A percentile compares a stretch with the other conserved stretches of the same genome.
phyloP scores from a whole-genome alignment of 1,284 basidiomycete species.

The Porodaedalea pini region DNA sequence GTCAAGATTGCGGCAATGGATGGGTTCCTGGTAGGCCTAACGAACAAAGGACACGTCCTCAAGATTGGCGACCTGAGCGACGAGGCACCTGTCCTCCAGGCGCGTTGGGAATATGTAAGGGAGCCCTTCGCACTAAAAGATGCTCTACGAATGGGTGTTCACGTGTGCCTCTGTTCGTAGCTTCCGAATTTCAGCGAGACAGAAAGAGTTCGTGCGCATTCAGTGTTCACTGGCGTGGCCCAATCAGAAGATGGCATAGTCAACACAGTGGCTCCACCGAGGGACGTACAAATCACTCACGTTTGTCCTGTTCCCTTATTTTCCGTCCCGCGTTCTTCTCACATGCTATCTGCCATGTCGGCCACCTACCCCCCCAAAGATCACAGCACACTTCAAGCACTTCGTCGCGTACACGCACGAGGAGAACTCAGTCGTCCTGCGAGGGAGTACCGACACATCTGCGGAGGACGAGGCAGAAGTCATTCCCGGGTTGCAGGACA shows the following conservation, averaged over 20 bases:
- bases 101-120: constrained; percentile 73
- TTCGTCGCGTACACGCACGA: constrained; percentile 82
- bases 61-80: constrained; percentile 45
- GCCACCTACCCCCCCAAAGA: constrained; percentile 43
- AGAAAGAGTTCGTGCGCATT: constrained; percentile 42
- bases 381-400: constrained; percentile 78
- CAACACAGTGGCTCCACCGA: constrained; percentile 37
- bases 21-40: constrained; percentile 67
- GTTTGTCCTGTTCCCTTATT: constrained; percentile 40
- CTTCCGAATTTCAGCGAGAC: constrained; percentile 68
- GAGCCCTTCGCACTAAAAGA: constrained; percentile 20
- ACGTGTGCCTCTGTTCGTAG: constrained; percentile 27
- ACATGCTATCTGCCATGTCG: not conserved
- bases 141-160: constrained; percentile 26
- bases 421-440: constrained; percentile 59
- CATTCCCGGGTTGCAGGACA: constrained; percentile 68
- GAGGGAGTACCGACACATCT: constrained; percentile 47
- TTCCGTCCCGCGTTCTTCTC: not conserved
- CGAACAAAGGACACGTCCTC: constrained; percentile 73
- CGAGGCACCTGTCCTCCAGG: constrained; percentile 36
- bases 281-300: constrained; percentile 62
- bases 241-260: constrained; percentile 13
- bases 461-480: constrained; percentile 48
- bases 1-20: constrained; percentile 76
- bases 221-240: constrained; percentile 37